A percentile compares a stretch with the other conserved stretches of the same genome.
Conservation (phyloP, 805 yeast genomes). For the Ogataea polymorpha region DNA sequence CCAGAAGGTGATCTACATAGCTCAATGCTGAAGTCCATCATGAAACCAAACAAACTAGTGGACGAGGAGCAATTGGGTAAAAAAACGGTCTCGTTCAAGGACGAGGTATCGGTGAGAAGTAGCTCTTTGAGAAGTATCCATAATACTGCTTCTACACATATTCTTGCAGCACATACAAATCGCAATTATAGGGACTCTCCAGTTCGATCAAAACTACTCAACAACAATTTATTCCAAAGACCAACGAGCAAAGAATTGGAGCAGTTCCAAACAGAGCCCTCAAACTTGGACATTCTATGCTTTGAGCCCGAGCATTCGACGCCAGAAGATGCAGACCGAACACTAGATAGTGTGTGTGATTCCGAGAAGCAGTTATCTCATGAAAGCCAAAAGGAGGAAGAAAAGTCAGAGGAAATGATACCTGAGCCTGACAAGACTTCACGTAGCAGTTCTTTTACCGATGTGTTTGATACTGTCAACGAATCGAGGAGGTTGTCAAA, state of each 20-base stretch:
- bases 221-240: constrained; percentile 6
- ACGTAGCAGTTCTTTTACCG: neutral
- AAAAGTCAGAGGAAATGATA: neutral
- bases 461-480: neutral
- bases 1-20: constrained; percentile 1
- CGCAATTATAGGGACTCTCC: constrained; percentile 4
- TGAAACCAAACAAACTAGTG: constrained; percentile 12
- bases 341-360: constrained; percentile 11
- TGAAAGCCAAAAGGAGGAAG: neutral
- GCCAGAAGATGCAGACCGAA: constrained; percentile 14
- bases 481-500: neutral
- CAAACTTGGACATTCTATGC: constrained; percentile 12
- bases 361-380: neutral
- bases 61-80: constrained; percentile 14
- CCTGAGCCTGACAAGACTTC: neutral
- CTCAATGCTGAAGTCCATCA: constrained; percentile 17
- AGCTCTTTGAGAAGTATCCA: constrained; percentile 7
- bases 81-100: constrained; percentile 21
- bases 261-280: neutral
- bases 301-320: constrained; percentile 25
- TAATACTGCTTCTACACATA: constrained; percentile 6
- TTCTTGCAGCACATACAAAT: constrained; percentile 1
- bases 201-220: constrained; percentile 9
- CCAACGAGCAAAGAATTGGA: constrained; percentile 2
- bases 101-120: constrained; percentile 16